Percentiles rank a stretch among this genome's conserved stretches.
Conservation (phyloP, 352 stramenopile genomes). For the Phytophthora pinifolia region DNA sequence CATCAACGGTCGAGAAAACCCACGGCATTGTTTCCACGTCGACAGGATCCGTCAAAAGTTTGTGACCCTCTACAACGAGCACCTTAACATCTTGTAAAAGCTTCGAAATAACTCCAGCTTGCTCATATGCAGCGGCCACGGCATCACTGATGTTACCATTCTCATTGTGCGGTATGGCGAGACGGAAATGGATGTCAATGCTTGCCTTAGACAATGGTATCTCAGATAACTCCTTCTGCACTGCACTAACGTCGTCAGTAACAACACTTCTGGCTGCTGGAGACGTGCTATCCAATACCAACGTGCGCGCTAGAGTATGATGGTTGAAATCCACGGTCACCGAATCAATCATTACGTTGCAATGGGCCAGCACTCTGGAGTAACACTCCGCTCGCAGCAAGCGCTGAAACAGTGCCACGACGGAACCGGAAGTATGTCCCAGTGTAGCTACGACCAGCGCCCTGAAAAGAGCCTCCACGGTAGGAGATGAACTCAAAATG, state of each 20-base stretch:
- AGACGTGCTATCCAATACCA: slow-evolving; percentile 20
- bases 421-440: slow-evolving; percentile 6
- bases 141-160: slow-evolving; percentile 36
- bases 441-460: slow-evolving; percentile 23
- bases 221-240: background rate
- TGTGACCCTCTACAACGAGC: slow-evolving; percentile 11
- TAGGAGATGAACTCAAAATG: slow-evolving; percentile 19
- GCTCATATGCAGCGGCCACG: slow-evolving; percentile 28
- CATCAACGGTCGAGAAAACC: slow-evolving; percentile 13
- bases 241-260: slow-evolving; percentile 4
- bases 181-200: slow-evolving; percentile 40
- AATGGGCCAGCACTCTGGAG: slow-evolving; percentile 34
- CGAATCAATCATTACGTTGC: slow-evolving; percentile 42
- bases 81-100: slow-evolving; percentile 24
- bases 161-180: slow-evolving; percentile 48
- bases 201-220: slow-evolving; percentile 23
- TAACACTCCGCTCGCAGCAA: slow-evolving; percentile 40
- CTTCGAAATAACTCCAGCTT: slow-evolving; percentile 34
- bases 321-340: slow-evolving; percentile 32
- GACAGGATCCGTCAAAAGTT: background rate
- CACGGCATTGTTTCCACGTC: slow-evolving; percentile 20
- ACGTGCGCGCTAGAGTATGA: slow-evolving; percentile 11
- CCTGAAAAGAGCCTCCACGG: slow-evolving; percentile 39
- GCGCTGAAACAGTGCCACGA: slow-evolving; percentile 37
- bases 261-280: slow-evolving; percentile 18